Percentiles rank a stretch among this genome's conserved stretches.
Evolutionary conservation across 2,329 filamentous ascomycete species (phyloP).

Genomic region (Pezicula radicicola): DNA sequence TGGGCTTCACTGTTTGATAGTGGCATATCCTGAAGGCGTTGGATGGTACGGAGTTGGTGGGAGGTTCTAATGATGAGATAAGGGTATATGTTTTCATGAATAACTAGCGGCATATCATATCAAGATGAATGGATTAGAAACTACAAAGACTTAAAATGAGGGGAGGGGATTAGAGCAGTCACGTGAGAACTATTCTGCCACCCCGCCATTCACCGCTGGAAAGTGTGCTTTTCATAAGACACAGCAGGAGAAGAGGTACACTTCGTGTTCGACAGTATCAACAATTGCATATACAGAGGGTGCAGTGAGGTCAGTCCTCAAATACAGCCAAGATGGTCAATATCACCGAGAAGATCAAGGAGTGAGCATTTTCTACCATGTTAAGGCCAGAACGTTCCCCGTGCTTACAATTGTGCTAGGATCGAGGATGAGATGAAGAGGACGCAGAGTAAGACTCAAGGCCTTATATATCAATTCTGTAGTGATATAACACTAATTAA

Average conservation of each 20-base stretch:
- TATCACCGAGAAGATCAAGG: conserved; percentile 99
- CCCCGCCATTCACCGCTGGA: background rate
- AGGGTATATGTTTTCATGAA: conserved; percentile 1
- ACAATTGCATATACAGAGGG: background rate
- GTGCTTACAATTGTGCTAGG: conserved; percentile 45
- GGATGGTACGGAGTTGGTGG: conserved; percentile 9
- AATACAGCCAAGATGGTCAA: conserved; percentile 76
- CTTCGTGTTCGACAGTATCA: too few relatives aligned
- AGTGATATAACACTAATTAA: conserved; percentile 25
- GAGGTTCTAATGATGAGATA: conserved; percentile 12
- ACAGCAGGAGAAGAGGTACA: too few relatives aligned
- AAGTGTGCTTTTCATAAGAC: background rate
- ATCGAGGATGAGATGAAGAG: conserved; percentile 99
- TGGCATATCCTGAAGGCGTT: conserved; percentile 1
- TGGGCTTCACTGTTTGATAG: conserved; percentile 44
- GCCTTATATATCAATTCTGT: background rate
- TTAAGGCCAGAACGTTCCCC: background rate
- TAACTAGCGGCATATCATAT: conserved; percentile 6
- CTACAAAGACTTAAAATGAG: too few relatives aligned
- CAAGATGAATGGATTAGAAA: conserved; percentile 11
- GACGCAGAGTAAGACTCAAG: conserved; percentile 79
- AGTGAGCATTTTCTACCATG: conserved; percentile 53
- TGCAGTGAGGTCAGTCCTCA: background rate
- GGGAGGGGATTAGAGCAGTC: background rate
- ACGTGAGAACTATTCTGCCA: background rate